phyloP scores from a whole-genome alignment of 2,329 filamentous ascomycete species.

The Xylaria sp. region DNA sequence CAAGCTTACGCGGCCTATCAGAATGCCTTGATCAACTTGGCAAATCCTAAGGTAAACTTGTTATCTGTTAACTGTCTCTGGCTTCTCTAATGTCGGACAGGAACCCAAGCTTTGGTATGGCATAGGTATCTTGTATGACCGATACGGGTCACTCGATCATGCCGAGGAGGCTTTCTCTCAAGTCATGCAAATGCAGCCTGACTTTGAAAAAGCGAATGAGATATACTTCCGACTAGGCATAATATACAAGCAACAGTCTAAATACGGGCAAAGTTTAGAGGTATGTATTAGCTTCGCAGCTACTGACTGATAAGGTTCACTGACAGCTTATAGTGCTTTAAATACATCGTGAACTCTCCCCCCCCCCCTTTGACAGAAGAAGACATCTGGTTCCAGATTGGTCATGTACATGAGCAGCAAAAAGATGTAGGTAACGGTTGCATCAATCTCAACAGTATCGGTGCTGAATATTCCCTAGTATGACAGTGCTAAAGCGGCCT shows the following conservation, averaged over 20 bases:
- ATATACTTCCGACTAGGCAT: slow-evolving; percentile 99
- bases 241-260: slow-evolving; percentile 98
- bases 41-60: slow-evolving; percentile 82
- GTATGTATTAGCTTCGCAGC: slow-evolving; percentile 61
- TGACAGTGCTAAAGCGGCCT: slow-evolving; percentile 90
- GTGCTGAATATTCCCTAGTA: slow-evolving; percentile 70
- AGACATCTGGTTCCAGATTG: slow-evolving; percentile 99
- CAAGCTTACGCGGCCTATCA: slow-evolving; percentile 98
- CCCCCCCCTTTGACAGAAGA: slow-evolving; percentile 94
- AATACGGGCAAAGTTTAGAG: slow-evolving; percentile 91
- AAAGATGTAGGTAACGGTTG: slow-evolving; percentile 80
- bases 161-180: slow-evolving; percentile 98
- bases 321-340: slow-evolving; percentile 79
- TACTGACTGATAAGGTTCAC: slow-evolving; percentile 34
- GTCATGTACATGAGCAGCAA: slow-evolving; percentile 97
- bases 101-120: slow-evolving; percentile 99
- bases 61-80: not conserved
- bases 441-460: slow-evolving; percentile 37
- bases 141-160: slow-evolving; percentile 95
- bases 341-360: slow-evolving; percentile 94
- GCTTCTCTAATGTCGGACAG: slow-evolving; percentile 56
- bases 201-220: slow-evolving; percentile 98
- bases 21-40: slow-evolving; percentile 90
- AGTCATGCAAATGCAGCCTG: slow-evolving; percentile 98
- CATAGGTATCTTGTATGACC: slow-evolving; percentile 96